A percentile compares a stretch with the other conserved stretches of the same genome.
These are phyloP conservation scores for Triticum monococcum DNA, from an alignment of 176 grass and related monocot genomes.

Conservation along the genomic window DNA sequence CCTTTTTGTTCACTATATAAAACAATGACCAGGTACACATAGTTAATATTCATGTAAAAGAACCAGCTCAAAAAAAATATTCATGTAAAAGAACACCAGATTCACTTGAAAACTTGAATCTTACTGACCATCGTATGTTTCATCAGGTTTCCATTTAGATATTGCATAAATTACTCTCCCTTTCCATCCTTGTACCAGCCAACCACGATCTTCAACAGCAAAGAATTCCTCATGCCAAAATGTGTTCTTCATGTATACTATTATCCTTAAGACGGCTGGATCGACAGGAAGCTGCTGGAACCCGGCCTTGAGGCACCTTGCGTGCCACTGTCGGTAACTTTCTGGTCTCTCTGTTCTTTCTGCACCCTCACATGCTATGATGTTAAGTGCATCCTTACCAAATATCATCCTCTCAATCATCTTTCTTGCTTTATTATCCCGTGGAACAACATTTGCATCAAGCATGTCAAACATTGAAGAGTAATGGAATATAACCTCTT, in stretches of 20 bases:
- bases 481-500: slow-evolving; percentile 48
- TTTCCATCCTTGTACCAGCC: slow-evolving; percentile 53
- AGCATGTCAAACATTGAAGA: slow-evolving; percentile 41
- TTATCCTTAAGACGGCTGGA: neutral
- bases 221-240: slow-evolving; percentile 44
- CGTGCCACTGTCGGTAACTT: slow-evolving; percentile 41
- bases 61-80: too few species aligned
- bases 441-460: slow-evolving; percentile 37
- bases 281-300: slow-evolving; percentile 38
- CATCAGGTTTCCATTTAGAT: slow-evolving; percentile 39
- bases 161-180: slow-evolving; percentile 33
- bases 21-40: too few species aligned
- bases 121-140: too few species aligned
- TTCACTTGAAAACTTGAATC: too few species aligned
- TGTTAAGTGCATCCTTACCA: slow-evolving; percentile 12
- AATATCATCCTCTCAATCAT: slow-evolving; percentile 24
- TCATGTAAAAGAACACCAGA: too few species aligned
- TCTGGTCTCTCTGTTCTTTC: slow-evolving; percentile 38
- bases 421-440: slow-evolving; percentile 33
- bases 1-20: neutral
- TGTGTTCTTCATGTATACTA: neutral
- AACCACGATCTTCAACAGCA: slow-evolving; percentile 28
- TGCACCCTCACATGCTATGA: slow-evolving; percentile 36
- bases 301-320: slow-evolving; percentile 34
- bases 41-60: too few species aligned